phyloP scores from a whole-genome alignment of 2,329 filamentous ascomycete genomes.

The Phialophora expanda region DNA sequence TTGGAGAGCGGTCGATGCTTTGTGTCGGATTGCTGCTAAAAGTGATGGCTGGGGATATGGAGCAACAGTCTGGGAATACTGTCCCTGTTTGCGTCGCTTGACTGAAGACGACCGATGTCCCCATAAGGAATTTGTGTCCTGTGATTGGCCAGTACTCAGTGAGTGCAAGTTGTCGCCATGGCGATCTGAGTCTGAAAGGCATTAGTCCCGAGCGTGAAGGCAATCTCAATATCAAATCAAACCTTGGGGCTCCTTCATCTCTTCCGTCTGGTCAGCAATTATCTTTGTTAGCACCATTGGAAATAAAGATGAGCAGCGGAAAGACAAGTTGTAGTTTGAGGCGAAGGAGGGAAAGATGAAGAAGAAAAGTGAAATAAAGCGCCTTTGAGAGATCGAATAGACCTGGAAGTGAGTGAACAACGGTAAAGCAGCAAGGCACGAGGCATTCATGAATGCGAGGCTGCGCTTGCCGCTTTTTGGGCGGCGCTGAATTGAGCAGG shows the following conservation, averaged over 20 bases:
- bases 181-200: conserved; percentile 1
- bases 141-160: background rate
- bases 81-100: background rate
- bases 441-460: conserved; percentile 1
- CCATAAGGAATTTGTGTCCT: conserved; percentile 1
- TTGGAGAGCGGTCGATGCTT: conserved; percentile 13
- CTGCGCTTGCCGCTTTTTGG: conserved; percentile 8
- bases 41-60: conserved; percentile 16
- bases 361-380: background rate
- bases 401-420: background rate
- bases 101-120: background rate
- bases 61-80: conserved; percentile 1
- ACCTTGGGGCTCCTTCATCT: background rate
- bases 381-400: background rate
- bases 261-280: background rate
- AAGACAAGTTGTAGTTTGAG: background rate
- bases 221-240: background rate
- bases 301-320: background rate
- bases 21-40: conserved; percentile 14
- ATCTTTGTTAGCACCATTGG: background rate
- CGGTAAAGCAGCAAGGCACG: background rate
- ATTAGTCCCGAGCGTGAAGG: conserved; percentile 1
- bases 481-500: background rate
- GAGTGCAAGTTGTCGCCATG: background rate
- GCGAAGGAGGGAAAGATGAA: background rate